phyloP scores from a whole-genome alignment of 1,284 basidiomycete species.

The Ceratobasidium sp. region DNA sequence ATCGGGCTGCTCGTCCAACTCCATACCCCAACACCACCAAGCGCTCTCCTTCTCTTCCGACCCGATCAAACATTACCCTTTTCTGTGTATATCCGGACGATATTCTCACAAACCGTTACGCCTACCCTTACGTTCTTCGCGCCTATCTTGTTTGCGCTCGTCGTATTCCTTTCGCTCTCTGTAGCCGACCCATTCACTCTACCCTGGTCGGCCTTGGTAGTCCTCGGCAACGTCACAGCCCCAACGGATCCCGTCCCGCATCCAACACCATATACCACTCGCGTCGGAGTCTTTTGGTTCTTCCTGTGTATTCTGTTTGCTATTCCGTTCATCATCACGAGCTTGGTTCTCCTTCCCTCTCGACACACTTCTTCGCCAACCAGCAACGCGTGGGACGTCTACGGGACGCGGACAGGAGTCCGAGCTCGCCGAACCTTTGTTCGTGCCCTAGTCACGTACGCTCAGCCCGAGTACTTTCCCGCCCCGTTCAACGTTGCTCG shows the following conservation, averaged over 20 bases:
- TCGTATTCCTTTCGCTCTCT: constrained; percentile 26
- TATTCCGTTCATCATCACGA: constrained; percentile 22
- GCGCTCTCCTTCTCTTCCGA: neutral
- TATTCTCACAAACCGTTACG: constrained; percentile 26
- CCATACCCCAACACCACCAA: too few species aligned
- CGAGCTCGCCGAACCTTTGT: constrained; percentile 27
- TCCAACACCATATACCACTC: constrained; percentile 30
- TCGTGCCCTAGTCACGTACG: constrained; percentile 3
- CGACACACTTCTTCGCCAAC: neutral
- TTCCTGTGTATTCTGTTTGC: constrained; percentile 4
- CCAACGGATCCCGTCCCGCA: constrained; percentile 19
- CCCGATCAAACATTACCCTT: constrained; percentile 14
- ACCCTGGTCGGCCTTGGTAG: constrained; percentile 3
- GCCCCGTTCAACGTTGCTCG: constrained; percentile 23
- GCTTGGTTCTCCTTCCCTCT: constrained; percentile 18
- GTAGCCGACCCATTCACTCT: constrained; percentile 23
- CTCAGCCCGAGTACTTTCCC: constrained; percentile 25
- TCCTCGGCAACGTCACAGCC: neutral
- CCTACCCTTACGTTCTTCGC: constrained; percentile 29
- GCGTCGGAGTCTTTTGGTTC: constrained; percentile 13
- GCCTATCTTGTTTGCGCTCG: constrained; percentile 6
- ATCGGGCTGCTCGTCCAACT: constrained; percentile 23
- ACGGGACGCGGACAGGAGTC: constrained; percentile 18
- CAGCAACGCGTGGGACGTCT: constrained; percentile 10
- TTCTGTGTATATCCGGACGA: constrained; percentile 19